phyloP scores from a whole-genome alignment of 352 stramenopile species.

The Phytophthora lateralis region DNA sequence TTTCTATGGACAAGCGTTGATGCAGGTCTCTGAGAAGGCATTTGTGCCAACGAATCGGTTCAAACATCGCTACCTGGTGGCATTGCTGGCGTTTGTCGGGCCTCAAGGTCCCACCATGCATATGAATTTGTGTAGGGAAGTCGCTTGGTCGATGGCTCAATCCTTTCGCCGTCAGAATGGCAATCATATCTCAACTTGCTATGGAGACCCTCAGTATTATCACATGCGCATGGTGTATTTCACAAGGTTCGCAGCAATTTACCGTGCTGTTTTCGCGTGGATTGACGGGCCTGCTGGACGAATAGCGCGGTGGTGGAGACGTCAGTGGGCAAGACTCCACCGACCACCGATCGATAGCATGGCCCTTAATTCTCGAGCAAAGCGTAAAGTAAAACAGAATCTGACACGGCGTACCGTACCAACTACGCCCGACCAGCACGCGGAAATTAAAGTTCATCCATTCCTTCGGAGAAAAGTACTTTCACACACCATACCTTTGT shows the following conservation, averaged over 20 bases:
- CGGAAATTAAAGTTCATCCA: neutral
- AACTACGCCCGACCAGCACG: neutral
- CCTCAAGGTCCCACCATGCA: constrained; percentile 16
- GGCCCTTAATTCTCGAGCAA: neutral
- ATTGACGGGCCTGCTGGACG: constrained; percentile 34
- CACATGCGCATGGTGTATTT: constrained; percentile 38
- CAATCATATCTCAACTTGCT: constrained; percentile 13
- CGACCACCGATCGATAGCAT: neutral
- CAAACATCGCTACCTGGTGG: constrained; percentile 31
- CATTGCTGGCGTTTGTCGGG: constrained; percentile 33
- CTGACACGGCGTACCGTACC: neutral
- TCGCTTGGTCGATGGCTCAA: constrained; percentile 42
- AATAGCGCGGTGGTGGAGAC: constrained; percentile 46
- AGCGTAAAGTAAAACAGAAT: constrained; percentile 18
- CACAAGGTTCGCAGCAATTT: constrained; percentile 39
- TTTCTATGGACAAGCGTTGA: constrained; percentile 29
- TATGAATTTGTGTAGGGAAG: constrained; percentile 16
- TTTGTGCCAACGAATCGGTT: constrained; percentile 22
- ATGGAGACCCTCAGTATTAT: constrained; percentile 37
- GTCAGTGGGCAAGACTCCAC: constrained; percentile 2
- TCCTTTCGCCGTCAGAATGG: constrained; percentile 12
- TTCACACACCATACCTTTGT: too few relatives aligned
- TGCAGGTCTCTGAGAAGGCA: neutral
- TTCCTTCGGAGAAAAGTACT: constrained; percentile 14
- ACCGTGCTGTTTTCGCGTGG: constrained; percentile 42